Conservation (phyloP, 1,284 basidiomycete genomes). For the Anthracocystis setariae region DNA sequence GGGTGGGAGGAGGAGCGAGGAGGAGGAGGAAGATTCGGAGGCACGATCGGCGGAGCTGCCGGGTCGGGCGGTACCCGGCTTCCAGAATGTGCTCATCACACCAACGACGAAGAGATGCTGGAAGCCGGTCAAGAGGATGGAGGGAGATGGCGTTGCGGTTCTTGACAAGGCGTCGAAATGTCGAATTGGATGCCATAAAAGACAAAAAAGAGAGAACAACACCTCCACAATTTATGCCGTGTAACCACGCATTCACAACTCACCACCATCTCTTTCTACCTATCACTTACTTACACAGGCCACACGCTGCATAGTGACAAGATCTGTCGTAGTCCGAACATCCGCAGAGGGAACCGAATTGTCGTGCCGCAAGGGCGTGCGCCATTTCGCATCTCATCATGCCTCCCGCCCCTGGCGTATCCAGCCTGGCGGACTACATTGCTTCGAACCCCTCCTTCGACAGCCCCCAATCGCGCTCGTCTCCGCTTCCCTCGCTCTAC, state of each 20-base stretch:
- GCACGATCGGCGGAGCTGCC: slow-evolving; percentile 41
- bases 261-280: not conserved
- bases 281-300: not conserved
- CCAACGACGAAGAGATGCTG: not conserved
- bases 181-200: too few relatives aligned
- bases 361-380: too few relatives aligned
- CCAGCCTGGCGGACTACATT: slow-evolving; percentile 25
- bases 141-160: slow-evolving; percentile 7
- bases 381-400: too few relatives aligned
- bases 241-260: not conserved
- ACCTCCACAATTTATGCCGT: slow-evolving; percentile 29
- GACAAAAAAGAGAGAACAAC: slow-evolving; percentile 27
- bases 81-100: slow-evolving; percentile 57
- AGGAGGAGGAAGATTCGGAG: slow-evolving; percentile 7
- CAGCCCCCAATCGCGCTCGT: slow-evolving; percentile 27
- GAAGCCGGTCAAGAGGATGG: not conserved
- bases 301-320: too few relatives aligned
- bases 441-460: slow-evolving; percentile 29
- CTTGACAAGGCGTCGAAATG: slow-evolving; percentile 9
- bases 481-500: slow-evolving; percentile 79
- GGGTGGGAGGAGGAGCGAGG: not conserved
- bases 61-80: slow-evolving; percentile 58
- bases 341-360: too few relatives aligned
- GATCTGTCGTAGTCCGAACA: too few relatives aligned
- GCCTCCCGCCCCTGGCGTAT: not conserved